Percentiles rank a stretch among this genome's conserved stretches.
phyloP scores from a whole-genome alignment of 2,329 filamentous ascomycete species.

The Plenodomus biglobosus region DNA sequence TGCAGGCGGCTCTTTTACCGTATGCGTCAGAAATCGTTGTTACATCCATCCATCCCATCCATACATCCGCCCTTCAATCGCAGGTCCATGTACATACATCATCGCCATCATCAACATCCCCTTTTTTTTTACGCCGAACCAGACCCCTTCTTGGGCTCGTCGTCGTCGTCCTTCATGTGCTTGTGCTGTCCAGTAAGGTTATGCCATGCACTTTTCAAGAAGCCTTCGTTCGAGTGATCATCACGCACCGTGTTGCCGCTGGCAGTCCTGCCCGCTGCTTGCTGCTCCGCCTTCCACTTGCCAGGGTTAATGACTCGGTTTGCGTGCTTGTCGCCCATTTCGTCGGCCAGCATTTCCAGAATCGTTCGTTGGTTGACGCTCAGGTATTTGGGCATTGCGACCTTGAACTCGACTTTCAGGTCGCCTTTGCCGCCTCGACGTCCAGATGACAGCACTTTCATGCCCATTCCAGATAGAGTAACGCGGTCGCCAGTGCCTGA shows the following conservation, averaged over 20 bases:
- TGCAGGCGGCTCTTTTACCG: constrained; percentile 8
- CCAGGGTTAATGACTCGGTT: constrained; percentile 87
- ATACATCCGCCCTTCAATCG: constrained; percentile 8
- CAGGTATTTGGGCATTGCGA: constrained; percentile 92
- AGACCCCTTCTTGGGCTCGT: constrained; percentile 37
- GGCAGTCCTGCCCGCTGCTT: constrained; percentile 13
- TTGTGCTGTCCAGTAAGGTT: constrained; percentile 74
- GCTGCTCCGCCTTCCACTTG: constrained; percentile 45
- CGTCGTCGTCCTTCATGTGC: constrained; percentile 26
- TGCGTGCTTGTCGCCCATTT: constrained; percentile 90
- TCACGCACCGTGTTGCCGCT: constrained; percentile 10
- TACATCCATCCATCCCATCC: constrained; percentile 14
- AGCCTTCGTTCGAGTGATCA: constrained; percentile 77
- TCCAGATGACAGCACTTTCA: constrained; percentile 71
- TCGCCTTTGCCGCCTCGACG: constrained; percentile 71
- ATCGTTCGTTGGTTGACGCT: constrained; percentile 89
- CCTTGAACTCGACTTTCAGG: constrained; percentile 89
- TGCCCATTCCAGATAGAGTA: constrained; percentile 86
- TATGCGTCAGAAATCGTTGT: constrained; percentile 17
- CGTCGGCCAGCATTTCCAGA: constrained; percentile 92
- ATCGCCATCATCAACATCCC: too few species aligned
- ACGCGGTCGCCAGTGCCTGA: constrained; percentile 92
- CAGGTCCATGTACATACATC: too few species aligned
- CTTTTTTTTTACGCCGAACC: constrained; percentile 39
- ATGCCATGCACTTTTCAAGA: constrained; percentile 92